These are phyloP conservation scores for Galeopsis tetrahit DNA, from an alignment of 257 asterid genomes.

Conservation along the genomic window DNA sequence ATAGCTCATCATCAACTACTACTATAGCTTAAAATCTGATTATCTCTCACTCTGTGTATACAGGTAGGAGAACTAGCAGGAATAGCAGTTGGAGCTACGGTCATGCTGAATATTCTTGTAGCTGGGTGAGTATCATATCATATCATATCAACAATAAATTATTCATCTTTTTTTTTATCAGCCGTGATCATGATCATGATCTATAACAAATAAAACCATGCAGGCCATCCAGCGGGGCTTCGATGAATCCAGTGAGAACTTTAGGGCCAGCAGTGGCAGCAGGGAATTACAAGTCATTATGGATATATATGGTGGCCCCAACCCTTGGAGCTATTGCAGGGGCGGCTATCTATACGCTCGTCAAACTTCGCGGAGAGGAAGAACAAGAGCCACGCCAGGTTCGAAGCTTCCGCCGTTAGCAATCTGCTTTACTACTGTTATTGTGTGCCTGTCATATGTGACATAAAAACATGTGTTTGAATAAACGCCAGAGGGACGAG, in stretches of 20 bases:
- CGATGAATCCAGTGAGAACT: slow-evolving; percentile 92
- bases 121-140: slow-evolving; percentile 66
- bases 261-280: slow-evolving; percentile 94
- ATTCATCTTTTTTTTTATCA: not conserved
- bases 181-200: no score
- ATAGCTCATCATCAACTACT: no score
- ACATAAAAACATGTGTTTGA: slow-evolving; percentile 16
- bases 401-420: slow-evolving; percentile 65
- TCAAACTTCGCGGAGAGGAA: slow-evolving; percentile 54
- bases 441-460: not conserved
- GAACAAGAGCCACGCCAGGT: slow-evolving; percentile 53
- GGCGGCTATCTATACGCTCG: slow-evolving; percentile 60
- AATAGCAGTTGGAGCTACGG: slow-evolving; percentile 90
- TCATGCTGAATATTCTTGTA: slow-evolving; percentile 81
- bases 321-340: slow-evolving; percentile 87
- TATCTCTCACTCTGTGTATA: not conserved
- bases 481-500: slow-evolving; percentile 45
- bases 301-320: slow-evolving; percentile 86
- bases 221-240: slow-evolving; percentile 87
- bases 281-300: slow-evolving; percentile 75
- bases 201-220: not conserved
- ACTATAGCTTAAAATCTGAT: not conserved
- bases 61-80: slow-evolving; percentile 75
- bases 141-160: no score
- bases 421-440: not conserved